Evolutionary conservation across 2,329 filamentous ascomycete genomes (phyloP), one percentile per base, ranked within the genome.

Genomic region (Penicillium hesseltinei): DNA sequence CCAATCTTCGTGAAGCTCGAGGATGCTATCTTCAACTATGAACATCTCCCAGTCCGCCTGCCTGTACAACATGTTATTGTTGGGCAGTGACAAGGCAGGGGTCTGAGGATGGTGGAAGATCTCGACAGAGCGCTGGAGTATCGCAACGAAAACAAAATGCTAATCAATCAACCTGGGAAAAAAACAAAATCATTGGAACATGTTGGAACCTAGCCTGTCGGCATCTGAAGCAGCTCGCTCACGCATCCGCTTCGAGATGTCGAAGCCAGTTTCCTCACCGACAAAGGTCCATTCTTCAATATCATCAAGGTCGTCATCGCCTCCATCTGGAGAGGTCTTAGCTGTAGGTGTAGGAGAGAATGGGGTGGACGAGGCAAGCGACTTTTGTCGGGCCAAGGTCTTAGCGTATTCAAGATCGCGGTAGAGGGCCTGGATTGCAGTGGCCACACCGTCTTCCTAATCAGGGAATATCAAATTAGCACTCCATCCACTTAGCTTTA

Each of bases 261-360:
- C 76, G 8, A 76, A 69, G 59, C 84, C 83, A 23, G 74, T 77
- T 40, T 84, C 82, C 33, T 84, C 82, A 31, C 90, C 91, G 21
- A 97, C 83, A 74, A 97, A 91, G 0, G 92, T 97, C 93, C 92
- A 97, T 71, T 95, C 91, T 67, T 90, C 87, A 60, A 89, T 88
- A 13, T 88, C 86, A 33, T 87, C 87, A 13, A 82, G 77, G 49
- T 84, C 80, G 39, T 83, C 74, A 43, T 73, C 79, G 19, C 76
- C 73, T 61, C 51, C 67, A 72, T 72, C 73, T 6, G 73, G 73
- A 7, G 68, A 68, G 31, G 68, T 70, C 42, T 75, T 71, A n/a
- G 72, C 71, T n/a, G 65, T 63, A 1, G 67, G 68, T 2, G 66
- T 71, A 11, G 72, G 68, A 17, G 72, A 71, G 46, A 72, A 72